Percentiles rank a stretch among this genome's conserved stretches.
phyloP scores from a whole-genome alignment of 2,329 filamentous ascomycete genomes.

The Penicillium digitatum region DNA sequence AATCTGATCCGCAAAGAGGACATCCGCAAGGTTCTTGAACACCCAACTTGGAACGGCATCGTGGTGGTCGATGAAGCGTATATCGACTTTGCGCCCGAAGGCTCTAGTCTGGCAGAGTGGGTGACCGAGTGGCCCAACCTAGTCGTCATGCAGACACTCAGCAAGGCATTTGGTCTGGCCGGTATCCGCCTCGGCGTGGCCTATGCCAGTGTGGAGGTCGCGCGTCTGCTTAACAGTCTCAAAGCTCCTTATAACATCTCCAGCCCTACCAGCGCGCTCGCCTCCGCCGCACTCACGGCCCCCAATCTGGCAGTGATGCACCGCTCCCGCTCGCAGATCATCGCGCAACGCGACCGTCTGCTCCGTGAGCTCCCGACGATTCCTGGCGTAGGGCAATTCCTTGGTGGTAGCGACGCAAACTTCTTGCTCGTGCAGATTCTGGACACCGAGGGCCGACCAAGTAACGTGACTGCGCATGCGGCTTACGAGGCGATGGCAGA shows the following conservation, averaged over 20 bases:
- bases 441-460: conserved; percentile 64
- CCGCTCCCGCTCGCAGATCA: conserved; percentile 63
- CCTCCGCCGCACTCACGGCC: conserved; percentile 64
- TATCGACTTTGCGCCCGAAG: conserved; percentile 82
- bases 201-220: conserved; percentile 72
- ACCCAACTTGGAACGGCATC: conserved; percentile 92
- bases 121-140: conserved; percentile 90
- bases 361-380: conserved; percentile 69
- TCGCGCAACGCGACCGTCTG: conserved; percentile 73
- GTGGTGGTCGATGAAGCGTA: conserved; percentile 95
- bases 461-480: conserved; percentile 71
- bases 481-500: conserved; percentile 85
- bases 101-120: conserved; percentile 82
- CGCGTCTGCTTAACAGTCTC: conserved; percentile 77
- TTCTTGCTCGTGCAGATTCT: conserved; percentile 90
- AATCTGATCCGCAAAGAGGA: conserved; percentile 71
- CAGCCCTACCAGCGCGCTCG: conserved; percentile 78
- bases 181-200: conserved; percentile 86
- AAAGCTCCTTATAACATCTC: conserved; percentile 97
- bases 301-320: conserved; percentile 70
- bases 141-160: conserved; percentile 97
- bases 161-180: conserved; percentile 92
- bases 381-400: conserved; percentile 71
- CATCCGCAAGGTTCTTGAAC: conserved; percentile 68
- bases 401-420: conserved; percentile 77